Evolutionary conservation across 768 basidiomycete genomes (phyloP).

Genomic region (Tylopilus plumbeoviolaceoides): DNA sequence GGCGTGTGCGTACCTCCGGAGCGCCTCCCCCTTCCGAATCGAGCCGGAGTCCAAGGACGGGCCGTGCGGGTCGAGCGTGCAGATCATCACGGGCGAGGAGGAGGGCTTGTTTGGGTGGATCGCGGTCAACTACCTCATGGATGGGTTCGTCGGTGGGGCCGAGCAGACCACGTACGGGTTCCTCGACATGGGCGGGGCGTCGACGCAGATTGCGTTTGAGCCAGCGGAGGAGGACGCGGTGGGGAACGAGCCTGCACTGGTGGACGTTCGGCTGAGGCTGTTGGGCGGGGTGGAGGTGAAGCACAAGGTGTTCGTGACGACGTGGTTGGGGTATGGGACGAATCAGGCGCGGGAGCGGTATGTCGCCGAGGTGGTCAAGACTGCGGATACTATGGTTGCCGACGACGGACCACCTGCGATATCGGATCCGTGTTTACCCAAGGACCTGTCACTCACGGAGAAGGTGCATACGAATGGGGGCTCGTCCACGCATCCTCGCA

Average conservation of each 20-base stretch:
- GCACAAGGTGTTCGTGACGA: constrained; percentile 95
- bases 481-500: constrained; percentile 48
- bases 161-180: constrained; percentile 91
- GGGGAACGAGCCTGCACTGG: constrained; percentile 51
- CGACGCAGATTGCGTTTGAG: constrained; percentile 98
- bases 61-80: constrained; percentile 88
- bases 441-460: constrained; percentile 60
- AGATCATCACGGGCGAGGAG: constrained; percentile 96
- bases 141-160: constrained; percentile 70
- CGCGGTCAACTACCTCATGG: constrained; percentile 98
- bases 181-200: constrained; percentile 98
- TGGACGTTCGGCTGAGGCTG: constrained; percentile 77
- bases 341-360: constrained; percentile 96
- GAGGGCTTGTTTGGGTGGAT: constrained; percentile 99
- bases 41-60: constrained; percentile 61
- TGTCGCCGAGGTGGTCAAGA: constrained; percentile 60
- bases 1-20: constrained; percentile 72
- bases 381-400: constrained; percentile 40
- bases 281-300: constrained; percentile 82
- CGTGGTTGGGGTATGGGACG: constrained; percentile 98
- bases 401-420: constrained; percentile 39
- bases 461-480: constrained; percentile 42
- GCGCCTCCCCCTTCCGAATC: constrained; percentile 76
- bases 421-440: constrained; percentile 89
- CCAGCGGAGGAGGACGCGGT: constrained; percentile 58